Evolutionary conservation across 805 yeast species (phyloP), one percentile per base, ranked within the genome.

Genomic region (Suhomyces xylopsoci): DNA sequence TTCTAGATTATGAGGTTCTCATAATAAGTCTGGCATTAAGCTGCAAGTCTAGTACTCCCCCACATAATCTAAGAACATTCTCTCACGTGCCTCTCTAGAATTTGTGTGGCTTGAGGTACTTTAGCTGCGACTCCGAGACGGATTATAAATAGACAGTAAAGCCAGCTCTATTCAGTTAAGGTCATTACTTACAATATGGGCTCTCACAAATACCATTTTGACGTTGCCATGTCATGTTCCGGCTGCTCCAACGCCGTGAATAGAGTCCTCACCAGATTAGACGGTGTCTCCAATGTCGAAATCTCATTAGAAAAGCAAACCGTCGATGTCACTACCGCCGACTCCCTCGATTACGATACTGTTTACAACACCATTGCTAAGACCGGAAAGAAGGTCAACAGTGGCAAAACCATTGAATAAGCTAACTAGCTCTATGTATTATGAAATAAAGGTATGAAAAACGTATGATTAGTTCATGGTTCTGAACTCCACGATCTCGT

Each of bases 181-280:
- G 14, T n/a, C 17, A 7, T 32, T 32, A 32, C 17, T n/a, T 3
- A n/a, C 7, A 38, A 17, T 8, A 42, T 42, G 45, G 17, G 30
- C 22, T 14, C 26, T 10, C 84, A 84, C 67, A 82, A 87, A 62
- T 90, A 88, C 70, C 87, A 85, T 60, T 91, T 82, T 68, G 81
- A 90, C 55, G 97, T 92, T 52, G 76, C 85, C 45, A 91, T 91
- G 97, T 63, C 88, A 51, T 92, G 97, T 65, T 80, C 87, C 12
- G 90, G 97, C 15, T 93, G 99, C 71, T 87, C 96, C 20, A 82
- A 80, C 53, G 97, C 98, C 6, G 88, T 93, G 47, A 82, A 84
- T 69, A 82, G 88, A 62, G 97, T 84, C 0, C 79, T 91, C 52
- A 78, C 75, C 43, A 83, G 79, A 58, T 76, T 88, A 45, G 84